Conservation (phyloP, 2,329 filamentous ascomycete species). For the Chaetoscypha palmicola region DNA sequence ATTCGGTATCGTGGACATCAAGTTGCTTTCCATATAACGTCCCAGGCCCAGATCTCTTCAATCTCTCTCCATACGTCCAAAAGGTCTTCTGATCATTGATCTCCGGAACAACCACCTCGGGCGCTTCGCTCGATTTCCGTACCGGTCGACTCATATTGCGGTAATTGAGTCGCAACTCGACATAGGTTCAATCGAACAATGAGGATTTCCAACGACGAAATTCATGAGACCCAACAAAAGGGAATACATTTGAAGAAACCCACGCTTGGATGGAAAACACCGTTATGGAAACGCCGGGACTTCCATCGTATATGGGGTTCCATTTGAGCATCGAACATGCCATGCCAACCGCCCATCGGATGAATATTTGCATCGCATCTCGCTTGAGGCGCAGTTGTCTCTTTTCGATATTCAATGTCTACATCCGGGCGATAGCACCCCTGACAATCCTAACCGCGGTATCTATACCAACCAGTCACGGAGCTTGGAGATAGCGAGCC, state of each 20-base stretch:
- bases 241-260: neutral
- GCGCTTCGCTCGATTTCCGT: constrained; percentile 9
- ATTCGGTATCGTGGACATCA: constrained; percentile 6
- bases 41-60: constrained; percentile 3
- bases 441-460: neutral
- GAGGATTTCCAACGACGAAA: neutral
- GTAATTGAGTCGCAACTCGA: neutral
- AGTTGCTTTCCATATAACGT: constrained; percentile 9
- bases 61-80: constrained; percentile 1
- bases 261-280: too few relatives aligned
- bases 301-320: too few relatives aligned
- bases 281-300: neutral
- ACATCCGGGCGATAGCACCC: neutral
- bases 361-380: constrained; percentile 3
- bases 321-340: too few relatives aligned
- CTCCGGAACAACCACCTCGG: constrained; percentile 5
- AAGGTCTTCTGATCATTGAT: neutral
- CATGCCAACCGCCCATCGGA: neutral
- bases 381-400: constrained; percentile 8
- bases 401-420: constrained; percentile 4
- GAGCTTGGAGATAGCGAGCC: neutral
- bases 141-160: constrained; percentile 1
- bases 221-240: neutral
- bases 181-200: neutral
- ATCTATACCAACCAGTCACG: neutral